Evolutionary conservation across 306 rosid species (phyloP), one percentile per base, ranked within the genome.

Genomic region (Delonix regia): DNA sequence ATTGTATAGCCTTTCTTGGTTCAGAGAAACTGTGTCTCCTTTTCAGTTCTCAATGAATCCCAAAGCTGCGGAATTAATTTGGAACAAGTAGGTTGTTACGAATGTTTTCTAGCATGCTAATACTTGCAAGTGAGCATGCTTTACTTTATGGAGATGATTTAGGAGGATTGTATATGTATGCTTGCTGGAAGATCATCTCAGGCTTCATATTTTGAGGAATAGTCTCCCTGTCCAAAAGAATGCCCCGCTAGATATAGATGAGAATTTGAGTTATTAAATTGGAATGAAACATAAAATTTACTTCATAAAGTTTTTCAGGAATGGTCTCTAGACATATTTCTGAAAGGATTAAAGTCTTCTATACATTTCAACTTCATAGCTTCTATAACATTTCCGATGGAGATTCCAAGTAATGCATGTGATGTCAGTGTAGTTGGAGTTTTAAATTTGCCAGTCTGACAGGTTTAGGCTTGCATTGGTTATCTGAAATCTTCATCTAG

Each of bases 381-480:
- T 48, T 62, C 72, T 67, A 28, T 56, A 15, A 49, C 59, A 63
- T 22, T 71, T 72, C 44, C 12, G 25, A 19, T 19, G 59, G 67
- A 49, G 74, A 77, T 44, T 33, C 65, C 34, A 51, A 9, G 21
- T 28, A 61, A 45, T 53, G 36, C 8, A 11, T 62, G 9, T 78
- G 74, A 34, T 69, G 36, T 49, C 52, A 49, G 45, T 79, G 28
- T 19, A 42, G 38, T 71, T 69, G 19, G 33, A 61, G 18, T 78
- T 64, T 76, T 45, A 13, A 6, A 63, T 65, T 57, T 80, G 9
- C 71, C 59, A 27, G 69, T 62, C 73, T 67, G 60, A 44, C 12
- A 61, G 78, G 44, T 44, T 67, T 68, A 48, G 62, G 47, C 63
- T 39, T 76, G 68, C 59, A 75, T 56, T 18, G 63, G 44, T 81